Conservation (phyloP, 1,284 basidiomycete genomes). For the Apiotrichum mycotoxinovorans region DNA sequence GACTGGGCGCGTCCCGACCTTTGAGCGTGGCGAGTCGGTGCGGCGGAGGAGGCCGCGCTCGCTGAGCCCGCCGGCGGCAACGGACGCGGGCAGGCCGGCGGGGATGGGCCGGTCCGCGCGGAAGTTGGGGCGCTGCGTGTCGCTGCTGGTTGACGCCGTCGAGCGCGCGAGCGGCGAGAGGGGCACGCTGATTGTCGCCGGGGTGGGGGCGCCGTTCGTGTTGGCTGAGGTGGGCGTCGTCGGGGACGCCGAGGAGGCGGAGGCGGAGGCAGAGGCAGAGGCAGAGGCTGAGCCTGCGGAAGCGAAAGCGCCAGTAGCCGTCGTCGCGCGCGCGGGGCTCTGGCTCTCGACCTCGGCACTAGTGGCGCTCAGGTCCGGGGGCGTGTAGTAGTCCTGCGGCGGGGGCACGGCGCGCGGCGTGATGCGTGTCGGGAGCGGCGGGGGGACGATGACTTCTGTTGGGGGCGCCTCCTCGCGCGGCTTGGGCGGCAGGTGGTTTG, state of each 20-base stretch:
- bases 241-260: constrained; percentile 19
- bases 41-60: constrained; percentile 9
- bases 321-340: not conserved
- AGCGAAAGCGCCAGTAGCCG: too few relatives aligned
- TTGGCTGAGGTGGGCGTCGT: constrained; percentile 20
- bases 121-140: constrained; percentile 37
- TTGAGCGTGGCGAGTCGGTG: constrained; percentile 19
- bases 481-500: constrained; percentile 21
- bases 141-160: constrained; percentile 12
- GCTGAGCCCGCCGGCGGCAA: not conserved
- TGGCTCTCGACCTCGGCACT: too few relatives aligned
- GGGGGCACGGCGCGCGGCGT: constrained; percentile 16
- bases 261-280: constrained; percentile 6
- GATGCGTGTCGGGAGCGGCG: constrained; percentile 7
- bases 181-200: not conserved
- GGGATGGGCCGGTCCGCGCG: constrained; percentile 27
- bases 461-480: not conserved
- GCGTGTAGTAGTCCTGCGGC: constrained; percentile 19
- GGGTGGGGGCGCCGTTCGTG: constrained; percentile 11
- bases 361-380: constrained; percentile 9
- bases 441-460: constrained; percentile 4
- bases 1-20: constrained; percentile 37
- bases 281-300: not conserved
- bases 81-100: not conserved
- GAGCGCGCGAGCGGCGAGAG: constrained; percentile 12